A percentile compares a stretch with the other conserved stretches of the same genome.
These are phyloP conservation scores for Bruguiera parviflora DNA, from an alignment of 345 rosid genomes.

Conservation along the genomic window DNA sequence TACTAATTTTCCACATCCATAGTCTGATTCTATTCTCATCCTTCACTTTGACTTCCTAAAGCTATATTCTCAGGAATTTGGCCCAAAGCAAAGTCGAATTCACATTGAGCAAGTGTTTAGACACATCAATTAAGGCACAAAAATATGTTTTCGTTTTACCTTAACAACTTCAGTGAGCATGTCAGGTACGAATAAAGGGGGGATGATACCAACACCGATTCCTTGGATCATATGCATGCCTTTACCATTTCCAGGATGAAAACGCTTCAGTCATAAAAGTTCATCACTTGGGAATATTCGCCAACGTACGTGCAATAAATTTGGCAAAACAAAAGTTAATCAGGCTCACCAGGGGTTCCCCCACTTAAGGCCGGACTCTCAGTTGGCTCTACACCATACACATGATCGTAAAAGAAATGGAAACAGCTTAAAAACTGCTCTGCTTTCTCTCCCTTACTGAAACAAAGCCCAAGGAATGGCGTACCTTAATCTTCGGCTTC, in stretches of 20 bases:
- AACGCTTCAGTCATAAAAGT: not conserved
- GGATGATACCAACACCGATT: constrained; percentile 40
- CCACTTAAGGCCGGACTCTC: constrained; percentile 83
- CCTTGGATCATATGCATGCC: constrained; percentile 48
- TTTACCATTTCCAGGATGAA: constrained; percentile 5
- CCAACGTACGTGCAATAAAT: too few species aligned
- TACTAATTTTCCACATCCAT: too few species aligned
- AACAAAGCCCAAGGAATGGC: constrained; percentile 1
- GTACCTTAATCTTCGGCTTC: constrained; percentile 53
- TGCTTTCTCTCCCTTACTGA: not conserved
- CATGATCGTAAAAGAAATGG: constrained; percentile 34
- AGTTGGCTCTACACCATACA: constrained; percentile 76
- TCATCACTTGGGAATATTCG: not conserved
- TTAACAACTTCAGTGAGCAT: constrained; percentile 38
- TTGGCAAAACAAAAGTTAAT: too few species aligned
- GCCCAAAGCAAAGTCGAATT: too few species aligned
- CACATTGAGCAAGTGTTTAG: too few species aligned
- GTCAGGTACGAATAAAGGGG: constrained; percentile 33
- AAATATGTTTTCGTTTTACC: constrained; percentile 18
- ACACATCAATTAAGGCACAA: too few species aligned
- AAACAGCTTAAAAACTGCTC: too few species aligned
- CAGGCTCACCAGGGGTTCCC: constrained; percentile 70
- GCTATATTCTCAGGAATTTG: too few species aligned
- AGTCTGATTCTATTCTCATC: too few species aligned
- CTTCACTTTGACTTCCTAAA: too few species aligned